Percentiles rank a stretch among this genome's conserved stretches.
Evolutionary conservation across 179 eudicot genomes (phyloP).

Genomic region (Gypsophila paniculata): DNA sequence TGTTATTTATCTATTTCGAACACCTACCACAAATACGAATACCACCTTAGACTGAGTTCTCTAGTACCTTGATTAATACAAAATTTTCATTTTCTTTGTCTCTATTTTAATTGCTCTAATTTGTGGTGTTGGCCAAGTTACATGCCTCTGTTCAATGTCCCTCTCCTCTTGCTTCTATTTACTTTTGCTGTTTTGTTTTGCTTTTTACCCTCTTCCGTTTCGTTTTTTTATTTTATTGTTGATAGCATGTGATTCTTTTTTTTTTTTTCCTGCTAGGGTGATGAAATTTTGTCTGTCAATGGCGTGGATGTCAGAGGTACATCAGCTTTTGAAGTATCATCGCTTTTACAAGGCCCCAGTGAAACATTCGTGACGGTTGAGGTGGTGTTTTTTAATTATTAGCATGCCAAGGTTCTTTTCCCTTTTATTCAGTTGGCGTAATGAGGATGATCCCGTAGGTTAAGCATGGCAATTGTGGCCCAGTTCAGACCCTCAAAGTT

Average conservation of each 20-base stretch:
- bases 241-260: background rate
- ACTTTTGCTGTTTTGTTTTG: background rate
- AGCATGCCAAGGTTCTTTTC: background rate
- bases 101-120: background rate
- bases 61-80: background rate
- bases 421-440: slow-evolving; percentile 4
- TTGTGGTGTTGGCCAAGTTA: background rate
- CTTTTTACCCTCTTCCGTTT: background rate
- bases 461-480: slow-evolving; percentile 88
- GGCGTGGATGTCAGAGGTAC: slow-evolving; percentile 78
- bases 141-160: background rate
- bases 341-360: slow-evolving; percentile 85
- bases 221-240: background rate
- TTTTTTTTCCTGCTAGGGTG: slow-evolving; percentile 53
- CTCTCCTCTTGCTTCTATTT: background rate
- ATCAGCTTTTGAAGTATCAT: slow-evolving; percentile 88
- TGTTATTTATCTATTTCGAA: background rate
- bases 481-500: slow-evolving; percentile 58
- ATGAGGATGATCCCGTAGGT: slow-evolving; percentile 42
- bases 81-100: background rate
- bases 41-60: background rate
- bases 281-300: slow-evolving; percentile 73
- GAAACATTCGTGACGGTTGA: slow-evolving; percentile 73
- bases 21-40: background rate
- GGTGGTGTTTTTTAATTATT: slow-evolving; percentile 38